A percentile compares a stretch with the other conserved stretches of the same genome.
These are phyloP conservation scores for Sechiopsis laciniata DNA, from an alignment of 306 rosid genomes.

Conservation along the genomic window DNA sequence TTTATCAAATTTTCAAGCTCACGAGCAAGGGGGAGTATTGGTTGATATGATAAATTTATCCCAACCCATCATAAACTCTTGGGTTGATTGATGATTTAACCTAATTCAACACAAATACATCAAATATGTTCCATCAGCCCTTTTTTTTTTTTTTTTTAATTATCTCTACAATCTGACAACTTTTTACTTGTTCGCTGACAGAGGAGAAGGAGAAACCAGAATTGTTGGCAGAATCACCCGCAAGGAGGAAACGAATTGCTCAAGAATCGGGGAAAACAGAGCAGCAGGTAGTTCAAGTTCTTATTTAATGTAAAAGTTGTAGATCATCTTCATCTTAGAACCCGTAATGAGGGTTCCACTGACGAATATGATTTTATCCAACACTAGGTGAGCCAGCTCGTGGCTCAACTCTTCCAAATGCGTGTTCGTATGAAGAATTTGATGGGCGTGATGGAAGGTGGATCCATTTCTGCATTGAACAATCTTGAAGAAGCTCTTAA, in stretches of 20 bases:
- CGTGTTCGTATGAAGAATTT: conserved; percentile 88
- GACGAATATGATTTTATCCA: not conserved
- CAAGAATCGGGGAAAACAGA: conserved; percentile 89
- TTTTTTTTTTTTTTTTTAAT: too few relatives aligned
- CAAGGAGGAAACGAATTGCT: conserved; percentile 85
- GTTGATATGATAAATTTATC: too few relatives aligned
- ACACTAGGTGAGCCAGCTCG: conserved; percentile 73
- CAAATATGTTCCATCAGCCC: not conserved
- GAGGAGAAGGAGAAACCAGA: conserved; percentile 98
- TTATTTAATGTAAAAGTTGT: not conserved
- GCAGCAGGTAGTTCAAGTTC: conserved; percentile 58
- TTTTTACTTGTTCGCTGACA: conserved; percentile 33
- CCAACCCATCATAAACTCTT: too few relatives aligned
- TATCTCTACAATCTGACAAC: not conserved
- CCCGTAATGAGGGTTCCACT: not conserved
- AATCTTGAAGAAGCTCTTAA: conserved; percentile 88
- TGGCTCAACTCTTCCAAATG: conserved; percentile 94
- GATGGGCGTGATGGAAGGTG: conserved; percentile 90
- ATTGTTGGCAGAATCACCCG: conserved; percentile 81
- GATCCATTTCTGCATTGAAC: conserved; percentile 71
- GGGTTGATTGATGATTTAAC: too few relatives aligned
- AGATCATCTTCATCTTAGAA: not conserved
- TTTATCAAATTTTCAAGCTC: too few relatives aligned
- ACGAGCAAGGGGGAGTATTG: too few relatives aligned
- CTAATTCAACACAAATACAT: too few relatives aligned